These are phyloP conservation scores for Aspergillus haitiensis DNA, from an alignment of 495 filamentous ascomycete species.

Conservation along the genomic window DNA sequence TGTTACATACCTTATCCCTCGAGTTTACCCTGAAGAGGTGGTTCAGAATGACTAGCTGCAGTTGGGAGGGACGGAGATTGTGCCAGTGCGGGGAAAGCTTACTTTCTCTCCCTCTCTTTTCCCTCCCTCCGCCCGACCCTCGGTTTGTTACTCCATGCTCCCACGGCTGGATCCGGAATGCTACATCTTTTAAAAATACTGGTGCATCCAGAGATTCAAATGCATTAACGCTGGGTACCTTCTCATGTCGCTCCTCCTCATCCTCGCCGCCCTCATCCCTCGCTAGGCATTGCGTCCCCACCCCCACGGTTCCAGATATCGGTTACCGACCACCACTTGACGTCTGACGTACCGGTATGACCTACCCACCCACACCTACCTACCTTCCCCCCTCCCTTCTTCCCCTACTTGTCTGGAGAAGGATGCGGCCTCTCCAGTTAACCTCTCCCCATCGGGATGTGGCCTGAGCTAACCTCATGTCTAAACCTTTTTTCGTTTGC, in stretches of 20 bases:
- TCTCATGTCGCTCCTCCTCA: background rate
- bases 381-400: no score
- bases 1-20: no score
- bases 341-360: background rate
- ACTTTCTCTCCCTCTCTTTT: slow-evolving; percentile 1
- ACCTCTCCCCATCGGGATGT: background rate
- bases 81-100: no score
- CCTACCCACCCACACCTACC: no score
- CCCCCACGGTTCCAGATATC: background rate
- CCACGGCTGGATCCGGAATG: slow-evolving; percentile 9
- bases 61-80: no score
- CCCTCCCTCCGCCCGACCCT: background rate
- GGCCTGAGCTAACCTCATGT: background rate
- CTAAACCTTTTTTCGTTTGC: background rate
- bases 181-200: background rate
- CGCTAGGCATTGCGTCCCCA: background rate
- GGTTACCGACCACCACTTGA: background rate
- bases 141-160: background rate
- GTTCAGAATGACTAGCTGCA: no score
- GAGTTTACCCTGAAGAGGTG: no score
- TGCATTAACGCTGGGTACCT: no score
- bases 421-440: no score
- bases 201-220: no score
- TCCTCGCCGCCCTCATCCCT: background rate
- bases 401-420: no score